Percentiles rank a stretch among this genome's conserved stretches.
Conservation (phyloP, 352 stramenopile species). For the Thalassiosira exigua region DNA sequence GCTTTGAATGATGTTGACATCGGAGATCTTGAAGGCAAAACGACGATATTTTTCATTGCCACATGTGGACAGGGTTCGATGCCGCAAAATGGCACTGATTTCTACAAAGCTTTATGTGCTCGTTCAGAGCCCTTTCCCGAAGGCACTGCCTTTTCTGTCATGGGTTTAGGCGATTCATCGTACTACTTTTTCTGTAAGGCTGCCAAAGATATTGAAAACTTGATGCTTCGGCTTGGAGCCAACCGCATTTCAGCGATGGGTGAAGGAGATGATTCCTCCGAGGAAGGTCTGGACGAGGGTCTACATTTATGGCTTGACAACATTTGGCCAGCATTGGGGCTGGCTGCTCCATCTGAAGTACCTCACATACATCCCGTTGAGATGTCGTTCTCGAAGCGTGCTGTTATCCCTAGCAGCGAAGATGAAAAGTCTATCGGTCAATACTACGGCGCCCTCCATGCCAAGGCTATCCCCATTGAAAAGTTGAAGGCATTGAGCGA, state of each 20-base stretch:
- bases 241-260: constrained; percentile 56
- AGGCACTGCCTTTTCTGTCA: constrained; percentile 64
- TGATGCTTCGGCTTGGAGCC: constrained; percentile 66
- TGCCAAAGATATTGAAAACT: constrained; percentile 61
- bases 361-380: constrained; percentile 68
- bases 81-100: constrained; percentile 65
- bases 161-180: constrained; percentile 68
- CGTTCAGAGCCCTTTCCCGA: constrained; percentile 62
- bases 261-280: constrained; percentile 64
- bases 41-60: constrained; percentile 72
- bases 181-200: constrained; percentile 80
- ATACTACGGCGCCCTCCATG: constrained; percentile 57
- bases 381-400: constrained; percentile 61
- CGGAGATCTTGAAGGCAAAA: constrained; percentile 68
- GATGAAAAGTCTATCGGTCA: constrained; percentile 44
- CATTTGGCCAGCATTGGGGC: constrained; percentile 65
- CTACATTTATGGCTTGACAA: constrained; percentile 64
- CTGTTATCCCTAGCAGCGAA: constrained; percentile 50
- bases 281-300: constrained; percentile 68
- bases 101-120: constrained; percentile 60
- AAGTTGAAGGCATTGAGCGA: constrained; percentile 57
- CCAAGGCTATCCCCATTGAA: constrained; percentile 48
- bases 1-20: constrained; percentile 67
- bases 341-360: constrained; percentile 63
- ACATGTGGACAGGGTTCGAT: constrained; percentile 73